Evolutionary conservation across 331 rosid species (phyloP).

Genomic region (Rhamnella rubrinervis): DNA sequence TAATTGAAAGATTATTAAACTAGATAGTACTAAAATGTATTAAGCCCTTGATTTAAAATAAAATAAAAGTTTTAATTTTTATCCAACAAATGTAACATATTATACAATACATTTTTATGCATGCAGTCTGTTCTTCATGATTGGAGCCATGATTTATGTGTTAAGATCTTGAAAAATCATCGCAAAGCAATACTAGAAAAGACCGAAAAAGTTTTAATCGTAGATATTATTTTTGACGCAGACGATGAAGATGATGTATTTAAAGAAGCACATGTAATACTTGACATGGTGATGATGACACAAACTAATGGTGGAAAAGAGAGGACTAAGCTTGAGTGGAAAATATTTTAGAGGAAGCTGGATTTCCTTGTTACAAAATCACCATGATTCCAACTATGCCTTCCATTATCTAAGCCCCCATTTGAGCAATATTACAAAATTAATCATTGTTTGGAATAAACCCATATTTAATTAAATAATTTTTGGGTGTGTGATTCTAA

Average conservation of each 20-base stretch:
- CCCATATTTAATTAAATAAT: too few relatives aligned
- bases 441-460: background rate
- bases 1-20: too few relatives aligned
- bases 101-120: too few relatives aligned
- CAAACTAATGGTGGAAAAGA: constrained; percentile 49
- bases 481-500: too few relatives aligned
- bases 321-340: constrained; percentile 52
- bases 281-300: constrained; percentile 50
- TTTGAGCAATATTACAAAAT: background rate
- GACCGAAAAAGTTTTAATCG: background rate
- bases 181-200: background rate
- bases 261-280: constrained; percentile 30
- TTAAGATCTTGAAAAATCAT: too few relatives aligned
- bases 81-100: too few relatives aligned
- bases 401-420: constrained; percentile 51
- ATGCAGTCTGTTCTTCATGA: too few relatives aligned
- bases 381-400: constrained; percentile 41
- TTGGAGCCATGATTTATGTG: too few relatives aligned
- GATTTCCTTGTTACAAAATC: constrained; percentile 47
- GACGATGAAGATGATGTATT: constrained; percentile 1
- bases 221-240: too few relatives aligned
- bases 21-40: too few relatives aligned
- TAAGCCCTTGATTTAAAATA: too few relatives aligned
- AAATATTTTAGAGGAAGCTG: constrained; percentile 39
- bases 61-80: too few relatives aligned